Evolutionary conservation across 2,329 filamentous ascomycete genomes (phyloP), one percentile per base, ranked within the genome.

Genomic region (Aspergillus fructus): DNA sequence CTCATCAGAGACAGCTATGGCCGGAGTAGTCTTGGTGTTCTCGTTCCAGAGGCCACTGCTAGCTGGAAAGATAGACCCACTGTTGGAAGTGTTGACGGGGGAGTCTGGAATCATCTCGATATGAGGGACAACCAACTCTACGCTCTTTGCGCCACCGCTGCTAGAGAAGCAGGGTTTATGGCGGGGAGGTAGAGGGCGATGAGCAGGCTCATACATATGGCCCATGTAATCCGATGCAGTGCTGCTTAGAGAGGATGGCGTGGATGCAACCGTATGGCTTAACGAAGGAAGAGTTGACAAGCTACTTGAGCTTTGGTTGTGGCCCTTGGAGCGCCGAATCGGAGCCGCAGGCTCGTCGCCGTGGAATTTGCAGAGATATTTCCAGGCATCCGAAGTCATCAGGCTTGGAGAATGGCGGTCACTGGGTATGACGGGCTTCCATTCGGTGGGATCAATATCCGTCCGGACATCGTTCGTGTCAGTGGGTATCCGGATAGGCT

Each of bases 401-500:
- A 66, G 58, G 42, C 52, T 61, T 30, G 59, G 49, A 50, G 48
- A 53, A 48, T 54, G 55, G 33, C 56, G 49, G 41, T 64, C 62
- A 55, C 55, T 61, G 37, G 56, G 58, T 77, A 76, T 72, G 67
- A 77, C 73, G 21, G 78, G 78, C 70, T 80, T 79, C 78, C 78
- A 80, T 71, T 80, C 77, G 49, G 76, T 77, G 52, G 78, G 78
- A 67, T 80, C 78, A 59, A 77, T 74, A 78, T 79, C 78, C 62
- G 76, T 67, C 53, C 71, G 74, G 70, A 63, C 64, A 48, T 74
- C 67, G 59, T 77, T 72, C 45, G 68, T 48, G 57, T 74, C 67
- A 57, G 64, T 54, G 45, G 74, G 71, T 78, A 79, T 79, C 70
- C 74, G 69, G 62, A 67, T 60, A 52, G 63, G 33, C 8, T 66